phyloP scores from a whole-genome alignment of 2,329 filamentous ascomycete genomes.

The Pseudogymnoascus sp. region DNA sequence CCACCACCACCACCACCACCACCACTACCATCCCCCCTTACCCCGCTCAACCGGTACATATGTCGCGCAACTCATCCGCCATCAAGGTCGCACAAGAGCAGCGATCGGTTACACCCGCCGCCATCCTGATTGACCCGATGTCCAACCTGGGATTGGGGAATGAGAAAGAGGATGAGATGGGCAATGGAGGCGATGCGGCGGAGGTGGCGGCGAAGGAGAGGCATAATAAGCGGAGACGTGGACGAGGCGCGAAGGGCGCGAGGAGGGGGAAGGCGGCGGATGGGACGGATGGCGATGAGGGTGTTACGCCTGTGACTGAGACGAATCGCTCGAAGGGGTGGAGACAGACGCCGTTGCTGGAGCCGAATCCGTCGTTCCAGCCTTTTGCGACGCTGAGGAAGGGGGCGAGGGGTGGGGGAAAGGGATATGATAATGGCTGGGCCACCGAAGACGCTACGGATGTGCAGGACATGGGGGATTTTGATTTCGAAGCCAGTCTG shows the following conservation, averaged over 20 bases:
- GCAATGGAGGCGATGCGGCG: slow-evolving; percentile 20
- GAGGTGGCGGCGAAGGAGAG: slow-evolving; percentile 19
- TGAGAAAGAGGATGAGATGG: slow-evolving; percentile 23
- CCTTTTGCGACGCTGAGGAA: slow-evolving; percentile 54
- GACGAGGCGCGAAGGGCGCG: neutral
- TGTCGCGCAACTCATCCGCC: neutral
- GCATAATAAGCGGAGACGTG: neutral
- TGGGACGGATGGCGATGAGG: slow-evolving; percentile 14
- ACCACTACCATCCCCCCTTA: slow-evolving; percentile 22
- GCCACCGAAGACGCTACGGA: slow-evolving; percentile 94
- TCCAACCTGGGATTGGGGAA: slow-evolving; percentile 31
- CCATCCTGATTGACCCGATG: slow-evolving; percentile 37
- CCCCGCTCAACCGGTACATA: slow-evolving; percentile 21
- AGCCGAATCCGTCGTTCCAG: slow-evolving; percentile 54
- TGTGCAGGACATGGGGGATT: slow-evolving; percentile 85
- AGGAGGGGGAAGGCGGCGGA: slow-evolving; percentile 28
- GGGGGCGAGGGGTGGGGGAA: slow-evolving; percentile 37
- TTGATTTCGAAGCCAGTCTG: slow-evolving; percentile 82
- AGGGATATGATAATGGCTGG: slow-evolving; percentile 67
- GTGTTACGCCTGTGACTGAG: slow-evolving; percentile 35
- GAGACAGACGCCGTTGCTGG: slow-evolving; percentile 58
- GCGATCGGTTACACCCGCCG: slow-evolving; percentile 26
- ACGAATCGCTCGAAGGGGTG: slow-evolving; percentile 51
- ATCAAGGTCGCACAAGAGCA: slow-evolving; percentile 12
- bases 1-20: slow-evolving; percentile 10